Evolutionary conservation across 805 yeast species (phyloP), one percentile per base, ranked within the genome.

Genomic region (Ogataea paraovalis): DNA sequence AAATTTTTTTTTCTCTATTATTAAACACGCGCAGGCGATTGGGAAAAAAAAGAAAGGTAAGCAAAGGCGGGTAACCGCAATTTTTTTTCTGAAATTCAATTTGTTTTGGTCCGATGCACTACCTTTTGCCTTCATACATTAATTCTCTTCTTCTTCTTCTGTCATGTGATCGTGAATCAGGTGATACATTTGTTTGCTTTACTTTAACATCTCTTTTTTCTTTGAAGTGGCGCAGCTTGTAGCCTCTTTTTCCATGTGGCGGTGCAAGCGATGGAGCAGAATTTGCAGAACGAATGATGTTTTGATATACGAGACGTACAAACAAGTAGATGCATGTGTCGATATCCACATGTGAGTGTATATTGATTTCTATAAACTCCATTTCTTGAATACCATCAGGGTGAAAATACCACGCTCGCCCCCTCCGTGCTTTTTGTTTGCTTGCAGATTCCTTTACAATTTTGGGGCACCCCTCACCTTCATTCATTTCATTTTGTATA

Each of bases 1-100:
- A 28, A 41, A 41, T 41, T 41, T 41, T 41, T 41, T 41, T 41
- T 40, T 40, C 20, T 19, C 21, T 6, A 34, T 34, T 34, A 34
- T 34, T 18, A 34, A 34, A 30, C 34, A 30, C 34, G 34, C 34
- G 34, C 34, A 10, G 16, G 16, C n/a, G 16, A 30, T 30, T 30
- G 34, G 21, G 3, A 36, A 19, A 19, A 16, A 36, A 18, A 36
- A 19, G 21, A 30, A 30, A 30, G 16, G 34, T 10, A 7, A 10
- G 10, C 10, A 7, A 25, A 25, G 28, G 28, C 28, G 28, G 28
- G 28, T 25, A 25, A 30, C 34, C 6, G 13, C 6, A 30, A 7
- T 30, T 36, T 36, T 37, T 37, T 37, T 37, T 37, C 20, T 20
- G 2, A 21, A 19, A 19, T 21, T 3, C 12, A 19, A 4, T 22